Evolutionary conservation across 768 basidiomycete species (phyloP).

Genomic region (Podaxis sp.): DNA sequence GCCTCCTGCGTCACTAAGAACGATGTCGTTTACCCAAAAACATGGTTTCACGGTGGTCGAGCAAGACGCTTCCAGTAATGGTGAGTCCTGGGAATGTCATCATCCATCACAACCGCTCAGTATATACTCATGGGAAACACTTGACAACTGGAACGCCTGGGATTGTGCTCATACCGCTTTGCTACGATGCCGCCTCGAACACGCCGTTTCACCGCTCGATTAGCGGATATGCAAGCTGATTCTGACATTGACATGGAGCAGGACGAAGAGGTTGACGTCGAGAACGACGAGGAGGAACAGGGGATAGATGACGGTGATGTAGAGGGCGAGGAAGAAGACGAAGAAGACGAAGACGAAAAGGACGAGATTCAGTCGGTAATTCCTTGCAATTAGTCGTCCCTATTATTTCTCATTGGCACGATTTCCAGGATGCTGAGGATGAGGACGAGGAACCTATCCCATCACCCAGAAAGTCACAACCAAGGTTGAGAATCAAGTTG

Average conservation of each 20-base stretch:
- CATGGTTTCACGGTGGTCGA: not conserved
- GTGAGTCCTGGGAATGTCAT: constrained; percentile 16
- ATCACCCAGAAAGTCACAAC: constrained; percentile 33
- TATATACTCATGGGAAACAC: constrained; percentile 15
- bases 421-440: constrained; percentile 19
- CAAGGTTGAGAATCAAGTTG: constrained; percentile 61
- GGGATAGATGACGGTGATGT: constrained; percentile 29
- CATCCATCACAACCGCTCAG: constrained; percentile 11
- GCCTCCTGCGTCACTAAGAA: not conserved
- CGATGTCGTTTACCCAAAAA: not conserved
- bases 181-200: constrained; percentile 31
- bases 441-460: constrained; percentile 24
- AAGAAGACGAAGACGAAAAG: constrained; percentile 30
- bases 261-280: constrained; percentile 39
- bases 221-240: constrained; percentile 35
- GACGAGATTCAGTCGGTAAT: constrained; percentile 26
- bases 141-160: not conserved
- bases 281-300: constrained; percentile 37
- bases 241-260: constrained; percentile 35
- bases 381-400: not conserved
- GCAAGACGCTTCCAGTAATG: constrained; percentile 7
- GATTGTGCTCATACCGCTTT: not conserved
- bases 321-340: constrained; percentile 34
- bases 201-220: constrained; percentile 31
- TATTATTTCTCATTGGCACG: not conserved